Percentiles rank a stretch among this genome's conserved stretches.
Evolutionary conservation across 306 rosid species (phyloP).

Genomic region (Fagus sylvatica): DNA sequence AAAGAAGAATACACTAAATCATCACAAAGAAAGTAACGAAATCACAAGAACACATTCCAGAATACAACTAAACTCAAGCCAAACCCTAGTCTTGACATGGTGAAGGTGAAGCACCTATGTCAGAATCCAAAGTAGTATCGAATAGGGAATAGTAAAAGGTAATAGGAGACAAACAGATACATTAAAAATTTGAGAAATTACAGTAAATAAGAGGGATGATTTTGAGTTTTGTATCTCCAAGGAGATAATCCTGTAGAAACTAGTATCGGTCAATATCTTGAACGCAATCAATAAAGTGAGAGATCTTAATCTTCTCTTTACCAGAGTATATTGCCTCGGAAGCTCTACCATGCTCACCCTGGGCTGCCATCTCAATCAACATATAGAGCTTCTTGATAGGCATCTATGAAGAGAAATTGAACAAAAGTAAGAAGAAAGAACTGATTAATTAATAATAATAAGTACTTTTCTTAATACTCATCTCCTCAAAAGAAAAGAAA

Average conservation of each 20-base stretch:
- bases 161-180: too few relatives aligned
- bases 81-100: too few relatives aligned
- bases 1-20: too few relatives aligned
- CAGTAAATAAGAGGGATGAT: too few relatives aligned
- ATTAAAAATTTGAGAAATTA: too few relatives aligned
- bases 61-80: too few relatives aligned
- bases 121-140: too few relatives aligned
- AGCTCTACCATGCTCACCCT: slow-evolving; percentile 85
- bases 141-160: too few relatives aligned
- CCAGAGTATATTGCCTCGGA: slow-evolving; percentile 91
- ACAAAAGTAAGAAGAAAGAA: slow-evolving; percentile 15
- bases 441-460: slow-evolving; percentile 5
- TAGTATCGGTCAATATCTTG: slow-evolving; percentile 72
- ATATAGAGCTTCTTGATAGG: slow-evolving; percentile 91
- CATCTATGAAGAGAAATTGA: slow-evolving; percentile 47
- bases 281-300: slow-evolving; percentile 77
- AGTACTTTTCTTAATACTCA: slow-evolving; percentile 9
- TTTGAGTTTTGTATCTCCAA: not conserved
- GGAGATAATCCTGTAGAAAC: not conserved
- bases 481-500: not conserved
- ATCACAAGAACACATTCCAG: too few relatives aligned
- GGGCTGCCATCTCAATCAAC: slow-evolving; percentile 97
- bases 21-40: too few relatives aligned
- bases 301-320: slow-evolving; percentile 62
- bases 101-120: too few relatives aligned